Evolutionary conservation across 1,139 yeast genomes (phyloP).

Genomic region (Suhomyces bokatorum): DNA sequence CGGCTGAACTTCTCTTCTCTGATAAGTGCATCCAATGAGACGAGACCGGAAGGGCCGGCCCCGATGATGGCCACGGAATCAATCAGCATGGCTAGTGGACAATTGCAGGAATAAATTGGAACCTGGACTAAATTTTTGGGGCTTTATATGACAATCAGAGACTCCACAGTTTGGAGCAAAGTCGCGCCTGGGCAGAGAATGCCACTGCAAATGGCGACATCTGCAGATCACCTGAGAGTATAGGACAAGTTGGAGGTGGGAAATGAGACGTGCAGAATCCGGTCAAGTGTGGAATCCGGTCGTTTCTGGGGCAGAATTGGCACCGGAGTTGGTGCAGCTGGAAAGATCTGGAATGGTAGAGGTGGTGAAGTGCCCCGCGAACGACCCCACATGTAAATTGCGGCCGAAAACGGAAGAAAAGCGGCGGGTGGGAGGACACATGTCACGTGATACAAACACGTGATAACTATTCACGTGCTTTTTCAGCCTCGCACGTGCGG

Average conservation of each 20-base stretch:
- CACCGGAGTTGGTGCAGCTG: no score
- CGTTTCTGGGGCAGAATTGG: no score
- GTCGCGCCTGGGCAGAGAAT: neutral
- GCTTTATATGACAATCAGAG: neutral
- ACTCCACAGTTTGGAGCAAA: neutral
- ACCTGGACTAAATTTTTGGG: neutral
- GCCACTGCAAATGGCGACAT: neutral
- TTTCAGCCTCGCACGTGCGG: no score
- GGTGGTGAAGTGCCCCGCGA: no score
- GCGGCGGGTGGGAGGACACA: neutral
- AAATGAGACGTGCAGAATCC: neutral
- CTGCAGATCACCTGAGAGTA: neutral
- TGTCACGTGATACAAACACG: neutral
- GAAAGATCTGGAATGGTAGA: no score
- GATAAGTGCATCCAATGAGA: constrained; percentile 48
- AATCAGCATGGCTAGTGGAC: constrained; percentile 11
- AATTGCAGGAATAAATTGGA: no score
- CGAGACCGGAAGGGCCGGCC: constrained; percentile 69
- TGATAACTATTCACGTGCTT: neutral
- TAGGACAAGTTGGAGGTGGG: neutral
- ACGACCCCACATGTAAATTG: no score
- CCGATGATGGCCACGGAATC: constrained; percentile 53
- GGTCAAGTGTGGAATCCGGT: no score
- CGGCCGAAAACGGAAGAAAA: neutral
- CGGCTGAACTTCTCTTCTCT: constrained; percentile 33